Evolutionary conservation across 2,329 filamentous ascomycete genomes (phyloP), one percentile per base, ranked within the genome.

Genomic region (Colletotrichum musae): DNA sequence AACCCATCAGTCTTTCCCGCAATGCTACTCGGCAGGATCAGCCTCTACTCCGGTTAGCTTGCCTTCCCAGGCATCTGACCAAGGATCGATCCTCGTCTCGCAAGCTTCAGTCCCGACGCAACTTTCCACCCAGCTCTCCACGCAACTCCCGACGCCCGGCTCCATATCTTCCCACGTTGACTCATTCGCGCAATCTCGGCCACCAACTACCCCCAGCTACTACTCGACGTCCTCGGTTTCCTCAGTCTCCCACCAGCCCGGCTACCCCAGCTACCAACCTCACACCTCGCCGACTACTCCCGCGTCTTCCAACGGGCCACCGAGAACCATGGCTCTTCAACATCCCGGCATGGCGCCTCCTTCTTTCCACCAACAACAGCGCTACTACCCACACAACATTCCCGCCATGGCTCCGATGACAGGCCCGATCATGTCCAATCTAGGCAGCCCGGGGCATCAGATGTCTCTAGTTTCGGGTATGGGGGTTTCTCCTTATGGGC

Each of bases 381-480:
- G 32, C 15, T 72, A 72, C 28, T 5, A 32, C 13, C 18, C 36
- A 5, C 62, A 58, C 24, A 24, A 24, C 21, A 24, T 24, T 24
- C 21, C 21, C 41, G 47, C 45, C 12, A 50, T 72, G 78, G 68
- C 72, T 78, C 66, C 81, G 83, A 68, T 91, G 84, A 82, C 85
- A 50, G 90, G 91, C 1, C 87, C 91, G 1, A 90, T 95, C 32
- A 89, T 95, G 84, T 92, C 93, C 16, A 96, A 95, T 76, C 87
- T 96, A 28, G 89, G 91, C 74, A 93, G 91, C 70, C 93, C 93
- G 0, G 89, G 89, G 61, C 87, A 87, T 6, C 92, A 92, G 70
- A 90, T 96, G 84, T 87, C 92, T 7, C 83, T 96, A 70, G 88
- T 95, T 41, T 89, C 90, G 4, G 80, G 78, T 2, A 87, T 93